These are phyloP conservation scores for Nitzschia putrida DNA, from an alignment of 108 stramenopile genomes.

Conservation along the genomic window DNA sequence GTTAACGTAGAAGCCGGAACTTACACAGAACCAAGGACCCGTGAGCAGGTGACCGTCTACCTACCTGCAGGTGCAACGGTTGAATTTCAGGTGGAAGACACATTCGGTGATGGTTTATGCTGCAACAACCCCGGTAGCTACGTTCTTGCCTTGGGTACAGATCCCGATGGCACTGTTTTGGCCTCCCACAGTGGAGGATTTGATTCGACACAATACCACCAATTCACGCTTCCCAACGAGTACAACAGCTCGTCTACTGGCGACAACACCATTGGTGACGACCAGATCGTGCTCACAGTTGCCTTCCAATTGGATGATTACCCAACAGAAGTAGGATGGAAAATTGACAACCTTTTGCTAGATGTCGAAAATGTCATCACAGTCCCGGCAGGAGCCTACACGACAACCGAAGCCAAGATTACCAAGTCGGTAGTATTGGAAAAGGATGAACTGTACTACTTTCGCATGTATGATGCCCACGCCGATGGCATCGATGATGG, in stretches of 20 bases:
- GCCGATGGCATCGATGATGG: conserved; percentile 29
- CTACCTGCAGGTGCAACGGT: conserved; percentile 24
- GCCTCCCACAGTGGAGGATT: conserved; percentile 21
- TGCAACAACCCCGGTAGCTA: conserved; percentile 36
- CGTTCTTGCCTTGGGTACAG: conserved; percentile 15
- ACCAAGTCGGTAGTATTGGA: conserved; percentile 26
- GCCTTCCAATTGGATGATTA: conserved; percentile 29
- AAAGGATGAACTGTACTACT: conserved; percentile 35
- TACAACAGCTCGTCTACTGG: conserved; percentile 2
- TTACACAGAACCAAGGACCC: background rate
- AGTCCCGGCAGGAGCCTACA: conserved; percentile 27
- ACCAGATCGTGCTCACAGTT: conserved; percentile 42
- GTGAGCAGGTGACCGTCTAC: conserved; percentile 22
- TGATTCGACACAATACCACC: conserved; percentile 10
- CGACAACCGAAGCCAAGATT: conserved; percentile 17
- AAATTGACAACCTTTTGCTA: conserved; percentile 24
- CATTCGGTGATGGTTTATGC: conserved; percentile 44
- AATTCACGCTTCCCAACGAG: conserved; percentile 9
- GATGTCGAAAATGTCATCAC: conserved; percentile 33
- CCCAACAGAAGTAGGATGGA: conserved; percentile 41
- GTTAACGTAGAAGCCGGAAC: conserved; percentile 3
- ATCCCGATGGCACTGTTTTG: conserved; percentile 15
- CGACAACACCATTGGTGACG: conserved; percentile 20
- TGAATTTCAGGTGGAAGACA: conserved; percentile 28
- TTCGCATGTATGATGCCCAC: conserved; percentile 18